phyloP scores from a whole-genome alignment of 441 rosid species.

The Lepidium campestre region DNA sequence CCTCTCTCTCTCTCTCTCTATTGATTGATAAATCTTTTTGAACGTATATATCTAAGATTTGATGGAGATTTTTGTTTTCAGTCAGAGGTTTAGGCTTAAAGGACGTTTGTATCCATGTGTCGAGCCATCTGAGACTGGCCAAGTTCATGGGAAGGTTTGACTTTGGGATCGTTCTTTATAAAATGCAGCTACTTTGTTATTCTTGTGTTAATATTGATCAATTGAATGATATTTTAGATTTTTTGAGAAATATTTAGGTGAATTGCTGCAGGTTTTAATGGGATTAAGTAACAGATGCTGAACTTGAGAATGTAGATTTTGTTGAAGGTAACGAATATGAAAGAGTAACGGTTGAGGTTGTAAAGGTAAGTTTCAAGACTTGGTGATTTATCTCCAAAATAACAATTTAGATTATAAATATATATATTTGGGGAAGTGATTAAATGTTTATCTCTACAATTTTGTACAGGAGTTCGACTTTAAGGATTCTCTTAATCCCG shows the following conservation, averaged over 20 bases:
- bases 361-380: constrained; percentile 32
- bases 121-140: constrained; percentile 46
- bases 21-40: too few relatives aligned
- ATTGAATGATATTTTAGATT: not conserved
- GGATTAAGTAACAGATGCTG: constrained; percentile 60
- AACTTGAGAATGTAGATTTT: constrained; percentile 51
- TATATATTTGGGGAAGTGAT: too few relatives aligned
- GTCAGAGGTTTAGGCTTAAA: constrained; percentile 73
- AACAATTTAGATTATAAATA: too few relatives aligned
- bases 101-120: constrained; percentile 93
- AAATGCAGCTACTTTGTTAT: not conserved
- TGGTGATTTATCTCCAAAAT: not conserved
- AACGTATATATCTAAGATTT: not conserved
- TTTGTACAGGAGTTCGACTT: too few relatives aligned
- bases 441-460: too few relatives aligned
- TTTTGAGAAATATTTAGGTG: not conserved
- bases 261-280: constrained; percentile 46
- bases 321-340: constrained; percentile 75
- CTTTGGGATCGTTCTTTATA: not conserved
- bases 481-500: too few relatives aligned
- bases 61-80: constrained; percentile 18
- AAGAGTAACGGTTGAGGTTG: constrained; percentile 50
- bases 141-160: constrained; percentile 60
- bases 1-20: not conserved
- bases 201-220: not conserved